Percentiles rank a stretch among this genome's conserved stretches.
phyloP scores from a whole-genome alignment of 177 flowering plant genomes.

The Tripterygium wilfordii region DNA sequence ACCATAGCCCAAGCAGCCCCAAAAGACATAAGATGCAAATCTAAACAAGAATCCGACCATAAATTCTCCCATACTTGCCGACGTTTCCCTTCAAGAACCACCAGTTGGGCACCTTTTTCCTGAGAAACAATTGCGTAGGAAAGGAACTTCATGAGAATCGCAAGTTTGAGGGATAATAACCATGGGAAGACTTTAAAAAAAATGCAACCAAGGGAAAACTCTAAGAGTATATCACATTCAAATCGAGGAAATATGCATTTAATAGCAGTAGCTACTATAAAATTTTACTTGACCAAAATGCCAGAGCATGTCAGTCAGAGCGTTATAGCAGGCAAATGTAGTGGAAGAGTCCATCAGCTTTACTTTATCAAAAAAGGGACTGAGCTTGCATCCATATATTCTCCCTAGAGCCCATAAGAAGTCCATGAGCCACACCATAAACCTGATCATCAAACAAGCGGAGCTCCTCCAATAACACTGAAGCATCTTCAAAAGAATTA shows the following conservation, averaged over 20 bases:
- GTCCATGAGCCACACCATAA: constrained; percentile 97
- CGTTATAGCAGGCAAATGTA: constrained; percentile 96
- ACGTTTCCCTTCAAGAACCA: constrained; percentile 86
- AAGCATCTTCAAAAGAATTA: constrained; percentile 90
- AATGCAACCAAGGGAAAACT: no score
- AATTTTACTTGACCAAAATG: constrained; percentile 90
- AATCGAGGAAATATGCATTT: no score
- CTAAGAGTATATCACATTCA: no score
- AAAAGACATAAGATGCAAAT: constrained; percentile 95
- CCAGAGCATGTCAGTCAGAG: constrained; percentile 98
- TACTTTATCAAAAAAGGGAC: constrained; percentile 85
- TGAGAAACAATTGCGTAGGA: no score
- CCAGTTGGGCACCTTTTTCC: constrained; percentile 91
- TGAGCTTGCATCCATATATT: constrained; percentile 77
- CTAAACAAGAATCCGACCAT: constrained; percentile 88
- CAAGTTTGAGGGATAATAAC: no score
- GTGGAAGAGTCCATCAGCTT: constrained; percentile 87
- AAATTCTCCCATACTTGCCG: constrained; percentile 89
- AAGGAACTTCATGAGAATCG: no score
- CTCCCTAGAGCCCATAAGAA: constrained; percentile 77
- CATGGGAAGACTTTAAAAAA: no score
- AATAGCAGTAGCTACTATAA: no score
- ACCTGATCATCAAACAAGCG: constrained; percentile 82
- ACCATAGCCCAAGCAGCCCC: constrained; percentile 99
- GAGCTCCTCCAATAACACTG: constrained; percentile 86